Conservation (phyloP, 306 rosid genomes). For the Dalbergia oliveri region DNA sequence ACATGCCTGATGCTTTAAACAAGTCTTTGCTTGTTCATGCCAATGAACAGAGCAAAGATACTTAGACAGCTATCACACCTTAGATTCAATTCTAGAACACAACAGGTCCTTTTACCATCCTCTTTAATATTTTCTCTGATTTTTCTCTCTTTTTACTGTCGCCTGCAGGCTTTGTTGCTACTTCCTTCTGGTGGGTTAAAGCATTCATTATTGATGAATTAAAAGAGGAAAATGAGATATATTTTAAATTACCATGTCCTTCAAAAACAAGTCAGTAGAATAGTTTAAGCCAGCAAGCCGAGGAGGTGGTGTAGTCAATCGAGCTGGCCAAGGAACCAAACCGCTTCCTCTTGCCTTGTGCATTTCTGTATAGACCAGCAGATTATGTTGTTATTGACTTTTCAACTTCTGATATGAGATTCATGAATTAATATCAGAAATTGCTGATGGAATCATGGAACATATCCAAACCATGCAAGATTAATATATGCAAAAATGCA, state of each 20-base stretch:
- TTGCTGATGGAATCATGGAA: constrained; percentile 10
- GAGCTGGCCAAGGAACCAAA: constrained; percentile 91
- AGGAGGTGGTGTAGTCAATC: constrained; percentile 87
- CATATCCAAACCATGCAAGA: constrained; percentile 27
- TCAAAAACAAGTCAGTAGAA: constrained; percentile 70
- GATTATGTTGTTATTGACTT: constrained; percentile 45
- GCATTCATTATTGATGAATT: constrained; percentile 17
- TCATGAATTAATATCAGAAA: constrained; percentile 39
- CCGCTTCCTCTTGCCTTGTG: constrained; percentile 79
- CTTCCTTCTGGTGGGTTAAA: constrained; percentile 19
- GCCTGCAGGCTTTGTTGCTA: constrained; percentile 9
- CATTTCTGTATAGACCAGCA: constrained; percentile 65
- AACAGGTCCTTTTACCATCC: too few relatives aligned
- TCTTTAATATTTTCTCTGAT: not conserved
- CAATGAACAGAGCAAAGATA: not conserved
- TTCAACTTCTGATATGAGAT: constrained; percentile 36
- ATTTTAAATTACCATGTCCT: constrained; percentile 70
- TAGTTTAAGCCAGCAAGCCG: constrained; percentile 90
- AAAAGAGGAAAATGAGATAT: constrained; percentile 24
- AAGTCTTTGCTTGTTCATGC: constrained; percentile 15
- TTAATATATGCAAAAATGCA: constrained; percentile 15
- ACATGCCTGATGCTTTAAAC: constrained; percentile 13
- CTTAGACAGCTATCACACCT: constrained; percentile 26
- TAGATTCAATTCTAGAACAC: constrained; percentile 2
- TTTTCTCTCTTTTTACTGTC: constrained; percentile 4